These are phyloP conservation scores for Endogone sp. DNA, from an alignment of 192 early-diverging fungal genomes.

Conservation along the genomic window DNA sequence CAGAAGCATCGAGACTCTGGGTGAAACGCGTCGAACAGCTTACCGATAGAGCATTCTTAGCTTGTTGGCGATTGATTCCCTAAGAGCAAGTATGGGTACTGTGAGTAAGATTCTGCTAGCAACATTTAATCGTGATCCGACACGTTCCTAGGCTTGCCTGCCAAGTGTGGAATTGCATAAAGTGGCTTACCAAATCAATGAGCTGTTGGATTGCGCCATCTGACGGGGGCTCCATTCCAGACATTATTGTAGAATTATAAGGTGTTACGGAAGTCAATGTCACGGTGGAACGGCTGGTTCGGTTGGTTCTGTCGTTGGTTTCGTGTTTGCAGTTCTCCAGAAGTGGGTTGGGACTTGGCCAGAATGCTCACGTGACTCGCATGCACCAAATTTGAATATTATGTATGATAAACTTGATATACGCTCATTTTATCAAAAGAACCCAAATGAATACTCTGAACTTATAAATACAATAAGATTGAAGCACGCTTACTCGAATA, in stretches of 20 bases:
- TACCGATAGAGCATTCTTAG: neutral
- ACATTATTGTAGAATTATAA: too few species aligned
- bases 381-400: too few species aligned
- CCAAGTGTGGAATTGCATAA: neutral
- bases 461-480: too few species aligned
- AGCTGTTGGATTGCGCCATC: neutral
- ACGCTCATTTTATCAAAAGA: too few species aligned
- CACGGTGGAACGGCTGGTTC: neutral
- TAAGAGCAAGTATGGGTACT: neutral
- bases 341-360: too few species aligned
- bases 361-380: too few species aligned
- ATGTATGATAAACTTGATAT: too few species aligned
- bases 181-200: neutral
- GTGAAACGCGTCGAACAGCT: neutral
- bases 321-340: too few species aligned
- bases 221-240: neutral
- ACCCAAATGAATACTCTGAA: too few species aligned
- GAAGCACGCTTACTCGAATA: too few species aligned
- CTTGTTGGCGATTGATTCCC: neutral
- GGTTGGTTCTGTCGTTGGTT: neutral
- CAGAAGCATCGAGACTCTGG: too few species aligned
- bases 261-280: neutral
- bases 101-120: neutral
- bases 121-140: neutral
- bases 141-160: neutral